Evolutionary conservation across 768 basidiomycete species (phyloP), one percentile per base, ranked within the genome.

Genomic region (Lactifluus volemus): DNA sequence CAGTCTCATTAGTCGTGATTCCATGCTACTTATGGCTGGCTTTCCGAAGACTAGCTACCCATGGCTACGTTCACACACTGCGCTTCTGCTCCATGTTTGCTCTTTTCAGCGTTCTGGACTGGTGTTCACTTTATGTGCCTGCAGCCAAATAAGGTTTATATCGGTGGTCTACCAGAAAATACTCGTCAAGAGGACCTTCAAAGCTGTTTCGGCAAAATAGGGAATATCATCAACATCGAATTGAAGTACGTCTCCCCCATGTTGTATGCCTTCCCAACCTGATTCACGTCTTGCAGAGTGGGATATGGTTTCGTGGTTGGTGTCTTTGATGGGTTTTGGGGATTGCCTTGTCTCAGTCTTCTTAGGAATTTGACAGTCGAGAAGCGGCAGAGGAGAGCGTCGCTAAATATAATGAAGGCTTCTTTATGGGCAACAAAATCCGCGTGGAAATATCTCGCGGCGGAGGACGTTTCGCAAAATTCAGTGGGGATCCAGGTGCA

Each of bases 81-180:
- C 79, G 77, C 71, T 76, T 73, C 70, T 80, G 76, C 77, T 77
- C 78, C 70, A 48, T 19, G 19, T 59, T 60, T 56, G 4, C 65
- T 49, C 56, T 72, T 67, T 71, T 73, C 73, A 72, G 76, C 72
- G 79, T 76, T 80, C 75, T 76, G 73, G 72, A 72, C 79, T 69
- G 80, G 77, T 75, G 76, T 81, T 85, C 77, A 85, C 80, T 73
- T 79, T 49, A 51, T 83, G 76, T 82, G 79, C 80, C 77, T 79
- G 77, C 81, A 92, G 89, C 86, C 89, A 77, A 92, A 91, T 77
- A 94, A 94, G 77, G 86, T 94, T 73, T 94, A 94, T 73, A 84
- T 94, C 70, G 91, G 91, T 71, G 89, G 90, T 66, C 81, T 93
- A 62, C 92, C 91, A 65, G 88, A 91, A 75, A 81, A 90, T 66